Base-by-base conservation (phyloP, 1,284 basidiomycete genomes). In the Trichosporon coremiiforme region DNA sequence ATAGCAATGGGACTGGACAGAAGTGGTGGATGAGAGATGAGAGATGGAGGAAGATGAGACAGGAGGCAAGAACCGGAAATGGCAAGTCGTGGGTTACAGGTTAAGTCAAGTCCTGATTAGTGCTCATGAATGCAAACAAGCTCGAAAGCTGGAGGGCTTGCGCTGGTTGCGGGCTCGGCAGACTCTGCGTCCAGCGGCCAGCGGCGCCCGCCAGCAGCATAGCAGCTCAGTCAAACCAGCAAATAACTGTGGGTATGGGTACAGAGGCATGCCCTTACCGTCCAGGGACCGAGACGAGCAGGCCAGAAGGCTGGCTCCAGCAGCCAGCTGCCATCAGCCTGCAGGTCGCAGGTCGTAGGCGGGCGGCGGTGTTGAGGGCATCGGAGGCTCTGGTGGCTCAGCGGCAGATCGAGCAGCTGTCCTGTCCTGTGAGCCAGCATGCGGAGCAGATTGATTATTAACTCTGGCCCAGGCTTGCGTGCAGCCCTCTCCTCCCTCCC, bases 31-130 rank as follows among this genome's bases (percentile, higher is more conserved):
- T 9, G 50, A 62, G 57, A 62, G 57, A 62, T 62, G 29, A 57
- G 57, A 62, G 29, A 53, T 53, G 50, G 57, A 33, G 57, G 13
- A 33, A 20, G 57, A 60, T 60, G 57, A 60, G 57, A 60, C 57
- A 60, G 57, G 57, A 60, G 29, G 57, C 57, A 60, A 60, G 57
- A 33, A 60, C 57, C 57, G 57, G 57, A 60, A 33, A 60, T 60
- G 57, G 57, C 57, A 60, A 60, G 57, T 60, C 31, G 57, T 60
- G 57, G 55, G 55, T 57, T 29, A 57, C 55, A 57, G 55, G 55
- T n/a, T 33, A 15, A 60, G 57, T 33, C 57, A 31, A 60, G 57
- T 60, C 57, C 57, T 60, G 57, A 33, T 60, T 60, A 60, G 57
- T 33, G 57, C 29, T 33, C 57, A 60, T 60, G 29, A 60, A 60